A percentile compares a stretch with the other conserved stretches of the same genome.
These are phyloP conservation scores for Chlamydomonas eustigma DNA, from an alignment of 139 green algal species.

Conservation along the genomic window DNA sequence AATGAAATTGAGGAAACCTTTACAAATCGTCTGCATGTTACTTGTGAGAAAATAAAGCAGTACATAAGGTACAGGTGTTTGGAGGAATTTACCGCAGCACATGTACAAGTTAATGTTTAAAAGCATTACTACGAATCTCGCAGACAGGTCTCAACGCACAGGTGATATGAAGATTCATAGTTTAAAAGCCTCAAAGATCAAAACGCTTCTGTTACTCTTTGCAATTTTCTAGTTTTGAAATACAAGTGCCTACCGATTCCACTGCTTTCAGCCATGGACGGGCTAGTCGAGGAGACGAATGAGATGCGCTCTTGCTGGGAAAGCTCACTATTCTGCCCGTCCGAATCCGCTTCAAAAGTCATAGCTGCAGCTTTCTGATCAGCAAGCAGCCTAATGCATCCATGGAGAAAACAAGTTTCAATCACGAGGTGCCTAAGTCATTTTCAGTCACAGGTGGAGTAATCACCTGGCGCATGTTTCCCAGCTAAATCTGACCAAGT, in stretches of 20 bases:
- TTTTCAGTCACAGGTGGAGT: not conserved
- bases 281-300: not conserved
- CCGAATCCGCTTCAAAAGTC: constrained; percentile 7
- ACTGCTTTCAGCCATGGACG: not conserved
- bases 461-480: not conserved
- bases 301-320: not conserved
- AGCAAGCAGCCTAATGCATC: not conserved
- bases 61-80: no score
- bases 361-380: not conserved
- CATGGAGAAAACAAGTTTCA: not conserved
- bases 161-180: no score
- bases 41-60: no score
- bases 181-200: no score
- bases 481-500: constrained; percentile 1
- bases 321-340: not conserved
- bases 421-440: not conserved
- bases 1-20: no score
- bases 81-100: no score
- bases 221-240: not conserved
- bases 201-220: constrained; percentile 2
- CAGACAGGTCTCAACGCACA: no score
- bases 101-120: no score
- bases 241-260: not conserved
- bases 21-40: no score
- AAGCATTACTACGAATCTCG: no score